phyloP scores from a whole-genome alignment of 2,329 filamentous ascomycete species.

The Hysterium pulicare region DNA sequence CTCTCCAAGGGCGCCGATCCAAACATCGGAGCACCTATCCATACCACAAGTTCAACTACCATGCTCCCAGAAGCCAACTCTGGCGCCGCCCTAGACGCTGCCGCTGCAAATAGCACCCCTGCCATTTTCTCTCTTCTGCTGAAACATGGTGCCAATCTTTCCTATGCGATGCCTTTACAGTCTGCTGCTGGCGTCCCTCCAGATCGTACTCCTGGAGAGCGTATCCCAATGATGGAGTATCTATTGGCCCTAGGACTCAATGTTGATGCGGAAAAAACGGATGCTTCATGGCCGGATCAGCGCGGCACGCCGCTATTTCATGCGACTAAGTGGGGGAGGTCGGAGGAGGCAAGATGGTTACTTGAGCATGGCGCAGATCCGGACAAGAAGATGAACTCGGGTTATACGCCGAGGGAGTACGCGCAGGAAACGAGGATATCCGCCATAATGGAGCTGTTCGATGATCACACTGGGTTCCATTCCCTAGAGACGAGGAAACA shows the following conservation, averaged over 20 bases:
- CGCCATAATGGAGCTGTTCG: no score
- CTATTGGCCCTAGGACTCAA: slow-evolving; percentile 8
- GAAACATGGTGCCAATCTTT: slow-evolving; percentile 4
- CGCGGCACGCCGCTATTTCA: slow-evolving; percentile 2
- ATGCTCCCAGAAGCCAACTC: slow-evolving; percentile 4
- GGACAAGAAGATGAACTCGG: slow-evolving; percentile 11
- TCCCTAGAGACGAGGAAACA: no score
- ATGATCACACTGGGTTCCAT: no score
- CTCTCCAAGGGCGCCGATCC: slow-evolving; percentile 3
- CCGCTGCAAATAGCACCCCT: slow-evolving; percentile 4
- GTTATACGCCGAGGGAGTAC: no score
- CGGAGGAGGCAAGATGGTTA: slow-evolving; percentile 11
- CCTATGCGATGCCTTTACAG: slow-evolving; percentile 6
- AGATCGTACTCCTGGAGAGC: not conserved
- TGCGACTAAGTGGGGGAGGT: slow-evolving; percentile 6
- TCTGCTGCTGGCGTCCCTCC: not conserved
- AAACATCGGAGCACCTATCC: slow-evolving; percentile 1
- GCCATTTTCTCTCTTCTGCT: slow-evolving; percentile 9
- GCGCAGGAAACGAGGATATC: no score
- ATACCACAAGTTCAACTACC: not conserved
- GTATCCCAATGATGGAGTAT: slow-evolving; percentile 10
- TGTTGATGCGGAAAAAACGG: slow-evolving; percentile 4
- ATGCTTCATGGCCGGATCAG: no score
- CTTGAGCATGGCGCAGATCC: slow-evolving; percentile 12
- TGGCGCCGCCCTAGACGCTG: slow-evolving; percentile 3